Base-by-base conservation (phyloP, 1,139 yeast species). In the Pichia sp. region DNA sequence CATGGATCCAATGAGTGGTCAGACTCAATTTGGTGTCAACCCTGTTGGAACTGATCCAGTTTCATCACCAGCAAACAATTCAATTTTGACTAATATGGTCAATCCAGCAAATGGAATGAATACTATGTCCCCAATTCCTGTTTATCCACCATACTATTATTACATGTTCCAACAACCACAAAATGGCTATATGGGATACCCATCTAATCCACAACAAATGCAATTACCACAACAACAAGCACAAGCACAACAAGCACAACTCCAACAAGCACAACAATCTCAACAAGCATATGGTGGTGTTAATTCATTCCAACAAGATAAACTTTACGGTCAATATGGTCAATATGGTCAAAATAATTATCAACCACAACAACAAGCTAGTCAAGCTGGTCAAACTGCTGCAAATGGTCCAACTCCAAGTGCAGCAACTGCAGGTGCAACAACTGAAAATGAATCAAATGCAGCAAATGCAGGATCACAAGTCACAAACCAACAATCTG, bases 281-380 rank as follows among this genome's bases (percentile, higher is more conserved):
- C n/a, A n/a, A 18, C 36, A 32, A 32, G 22, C 36, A 37, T 48
- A 52, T 25, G 52, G 44, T 45, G 59, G 53, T 29, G n/a, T n/a
- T n/a, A 57, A 56, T 42, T 48, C 55, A 3, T 49, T 50, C 32
- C 61, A 56, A 50, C 55, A 52, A 47, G 59, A 56, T 48, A 55
- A 57, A 51, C 52, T 56, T 45, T 59, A 61, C 49, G 54, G 56
- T 50, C 64, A 59, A 47, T 55, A 54, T 43, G 62, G 57, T 44
- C 58, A 51, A 47, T 55, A 54, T 42, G 62, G 57, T 45, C 58
- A 51, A 35, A 53, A 49, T 30, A 39, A 40, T 32, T 42, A 22
- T 37, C 54, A 50, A 40, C 23, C 41, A 30, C 46, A 40, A n/a
- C 46, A 39, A 37, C 42, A 32, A 23, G 18, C 37, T 12, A 18